phyloP scores from a whole-genome alignment of 371 early-diverging fungal genomes.

The Mortierella sp. region DNA sequence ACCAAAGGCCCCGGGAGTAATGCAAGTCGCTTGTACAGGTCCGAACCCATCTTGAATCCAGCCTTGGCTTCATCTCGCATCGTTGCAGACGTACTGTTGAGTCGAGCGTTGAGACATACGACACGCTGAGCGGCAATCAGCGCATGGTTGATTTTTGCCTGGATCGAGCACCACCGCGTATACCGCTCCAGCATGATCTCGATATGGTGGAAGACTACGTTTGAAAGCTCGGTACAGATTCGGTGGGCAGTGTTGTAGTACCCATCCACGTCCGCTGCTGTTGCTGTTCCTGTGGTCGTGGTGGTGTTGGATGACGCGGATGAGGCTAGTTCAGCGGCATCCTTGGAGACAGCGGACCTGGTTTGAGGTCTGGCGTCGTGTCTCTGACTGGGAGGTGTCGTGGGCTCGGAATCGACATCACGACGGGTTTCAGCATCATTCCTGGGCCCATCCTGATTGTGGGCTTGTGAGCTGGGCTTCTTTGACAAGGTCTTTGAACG shows the following conservation, averaged over 20 bases:
- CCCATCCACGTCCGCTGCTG: not conserved
- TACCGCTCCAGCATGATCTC: conserved; percentile 45
- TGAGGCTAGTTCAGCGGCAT: not conserved
- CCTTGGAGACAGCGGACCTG: not conserved
- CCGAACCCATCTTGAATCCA: conserved; percentile 41
- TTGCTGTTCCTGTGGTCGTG: too few relatives aligned
- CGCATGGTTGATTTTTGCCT: conserved; percentile 41
- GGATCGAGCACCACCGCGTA: conserved; percentile 44
- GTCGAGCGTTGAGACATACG: conserved; percentile 33
- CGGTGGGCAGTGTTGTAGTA: conserved; percentile 46
- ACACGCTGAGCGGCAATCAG: conserved; percentile 37
- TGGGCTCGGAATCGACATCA: not conserved
- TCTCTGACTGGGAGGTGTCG: not conserved
- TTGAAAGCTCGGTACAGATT: conserved; percentile 42
- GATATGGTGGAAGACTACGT: conserved; percentile 36
- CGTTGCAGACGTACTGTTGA: conserved; percentile 16
- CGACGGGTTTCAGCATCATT: not conserved
- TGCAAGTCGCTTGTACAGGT: conserved; percentile 32
- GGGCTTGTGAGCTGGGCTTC: not conserved
- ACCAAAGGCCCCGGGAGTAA: conserved; percentile 38
- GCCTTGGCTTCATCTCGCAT: conserved; percentile 42
- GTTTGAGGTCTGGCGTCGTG: not conserved
- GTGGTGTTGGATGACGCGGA: not conserved
- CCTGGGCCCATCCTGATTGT: not conserved
- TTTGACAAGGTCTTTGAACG: not conserved